A percentile compares a stretch with the other conserved stretches of the same genome.
Evolutionary conservation across 805 yeast genomes (phyloP).

Genomic region (Vanderwaltozyma polyspora): DNA sequence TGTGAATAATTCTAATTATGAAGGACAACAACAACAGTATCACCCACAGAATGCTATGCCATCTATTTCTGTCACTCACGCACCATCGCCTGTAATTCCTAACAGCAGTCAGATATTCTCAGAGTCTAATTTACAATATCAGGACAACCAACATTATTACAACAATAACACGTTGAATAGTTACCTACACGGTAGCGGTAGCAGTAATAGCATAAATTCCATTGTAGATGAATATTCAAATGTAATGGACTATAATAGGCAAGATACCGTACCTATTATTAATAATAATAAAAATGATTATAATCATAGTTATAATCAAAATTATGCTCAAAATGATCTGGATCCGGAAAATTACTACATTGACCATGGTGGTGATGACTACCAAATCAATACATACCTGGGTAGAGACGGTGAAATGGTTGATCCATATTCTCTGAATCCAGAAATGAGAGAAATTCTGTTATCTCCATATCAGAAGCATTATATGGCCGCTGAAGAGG

Average conservation of each 20-base stretch:
- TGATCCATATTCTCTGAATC: constrained; percentile 19
- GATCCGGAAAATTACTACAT: constrained; percentile 21
- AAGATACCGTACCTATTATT: constrained; percentile 3
- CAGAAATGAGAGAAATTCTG: background rate
- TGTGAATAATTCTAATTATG: background rate
- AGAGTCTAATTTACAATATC: background rate
- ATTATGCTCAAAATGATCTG: background rate
- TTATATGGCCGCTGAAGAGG: background rate
- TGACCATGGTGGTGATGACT: constrained; percentile 28
- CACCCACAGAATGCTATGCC: background rate
- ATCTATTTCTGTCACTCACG: constrained; percentile 1
- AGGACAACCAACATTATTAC: constrained; percentile 1
- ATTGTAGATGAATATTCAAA: constrained; percentile 1
- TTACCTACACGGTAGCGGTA: background rate
- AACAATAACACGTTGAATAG: background rate
- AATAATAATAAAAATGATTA: background rate
- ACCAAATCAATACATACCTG: constrained; percentile 25
- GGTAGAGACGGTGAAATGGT: constrained; percentile 27
- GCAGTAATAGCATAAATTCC: background rate
- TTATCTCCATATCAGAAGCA: background rate
- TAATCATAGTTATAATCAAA: background rate
- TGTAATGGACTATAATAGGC: constrained; percentile 1
- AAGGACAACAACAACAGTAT: background rate
- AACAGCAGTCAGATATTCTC: constrained; percentile 1
- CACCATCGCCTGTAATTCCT: background rate